Conservation (phyloP, 2,329 filamentous ascomycete genomes). For the Leptoxyphium fumago region DNA sequence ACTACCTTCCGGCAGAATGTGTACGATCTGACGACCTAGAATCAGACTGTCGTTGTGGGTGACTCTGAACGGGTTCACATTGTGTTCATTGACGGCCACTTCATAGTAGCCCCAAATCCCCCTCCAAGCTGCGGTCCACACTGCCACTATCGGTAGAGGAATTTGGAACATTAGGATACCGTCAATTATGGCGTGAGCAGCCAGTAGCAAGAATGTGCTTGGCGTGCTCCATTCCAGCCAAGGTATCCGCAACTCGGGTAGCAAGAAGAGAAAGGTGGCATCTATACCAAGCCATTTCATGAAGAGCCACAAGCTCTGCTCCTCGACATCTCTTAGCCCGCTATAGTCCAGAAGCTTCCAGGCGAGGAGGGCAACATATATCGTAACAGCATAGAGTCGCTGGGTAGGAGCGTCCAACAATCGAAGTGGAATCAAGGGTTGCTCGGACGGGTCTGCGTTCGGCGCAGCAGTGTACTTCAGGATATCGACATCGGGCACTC, state of each 20-base stretch:
- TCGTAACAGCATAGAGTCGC: constrained; percentile 68
- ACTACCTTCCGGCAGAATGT: constrained; percentile 87
- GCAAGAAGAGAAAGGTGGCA: constrained; percentile 68
- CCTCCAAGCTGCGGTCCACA: constrained; percentile 58
- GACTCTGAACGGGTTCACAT: constrained; percentile 75
- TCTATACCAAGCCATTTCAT: constrained; percentile 89
- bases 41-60: constrained; percentile 88
- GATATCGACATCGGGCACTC: constrained; percentile 22
- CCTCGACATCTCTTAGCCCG: constrained; percentile 61
- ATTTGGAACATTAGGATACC: constrained; percentile 89
- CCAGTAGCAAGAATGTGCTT: constrained; percentile 55
- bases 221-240: constrained; percentile 86
- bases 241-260: constrained; percentile 80
- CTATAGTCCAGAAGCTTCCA: constrained; percentile 85
- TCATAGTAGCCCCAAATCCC: constrained; percentile 76
- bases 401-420: constrained; percentile 84
- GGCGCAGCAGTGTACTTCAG: constrained; percentile 10
- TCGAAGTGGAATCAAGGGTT: constrained; percentile 64
- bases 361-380: constrained; percentile 61
- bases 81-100: constrained; percentile 80
- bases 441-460: constrained; percentile 8
- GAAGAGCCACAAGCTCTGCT: constrained; percentile 78
- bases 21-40: constrained; percentile 90
- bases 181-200: constrained; percentile 58
- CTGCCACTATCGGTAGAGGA: constrained; percentile 58